These are phyloP conservation scores for Penicillium capsulatum DNA, from an alignment of 2,329 filamentous ascomycete species.

Conservation along the genomic window DNA sequence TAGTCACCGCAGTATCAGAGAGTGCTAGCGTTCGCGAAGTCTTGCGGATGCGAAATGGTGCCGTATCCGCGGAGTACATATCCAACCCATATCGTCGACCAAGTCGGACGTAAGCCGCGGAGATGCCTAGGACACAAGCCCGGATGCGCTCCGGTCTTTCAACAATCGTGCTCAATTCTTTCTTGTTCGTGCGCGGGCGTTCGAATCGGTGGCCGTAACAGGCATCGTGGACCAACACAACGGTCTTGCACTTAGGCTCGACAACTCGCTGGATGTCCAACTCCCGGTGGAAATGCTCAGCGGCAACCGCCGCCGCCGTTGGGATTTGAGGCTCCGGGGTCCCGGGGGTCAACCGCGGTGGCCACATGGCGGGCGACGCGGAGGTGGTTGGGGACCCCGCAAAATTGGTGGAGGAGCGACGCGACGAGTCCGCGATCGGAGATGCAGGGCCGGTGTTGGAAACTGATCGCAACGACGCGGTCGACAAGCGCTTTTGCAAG, in stretches of 20 bases:
- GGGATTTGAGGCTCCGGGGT: constrained; percentile 23
- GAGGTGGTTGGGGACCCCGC: constrained; percentile 23
- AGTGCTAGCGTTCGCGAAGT: constrained; percentile 69
- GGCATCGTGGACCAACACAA: constrained; percentile 85
- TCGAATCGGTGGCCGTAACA: constrained; percentile 94
- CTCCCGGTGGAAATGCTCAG: constrained; percentile 66
- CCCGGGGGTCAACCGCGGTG: constrained; percentile 23
- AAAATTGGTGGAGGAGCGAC: constrained; percentile 33
- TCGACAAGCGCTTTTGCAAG: constrained; percentile 39
- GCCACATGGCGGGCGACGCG: constrained; percentile 25
- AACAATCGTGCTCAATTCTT: constrained; percentile 72
- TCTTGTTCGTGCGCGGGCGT: constrained; percentile 70
- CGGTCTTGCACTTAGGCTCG: constrained; percentile 53
- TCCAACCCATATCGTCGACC: constrained; percentile 74
- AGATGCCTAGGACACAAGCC: constrained; percentile 75
- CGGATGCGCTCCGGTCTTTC: constrained; percentile 89
- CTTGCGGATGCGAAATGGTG: constrained; percentile 81
- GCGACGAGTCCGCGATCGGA: constrained; percentile 30
- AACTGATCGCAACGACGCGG: constrained; percentile 36
- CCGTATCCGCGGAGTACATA: constrained; percentile 59
- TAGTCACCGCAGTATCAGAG: constrained; percentile 72
- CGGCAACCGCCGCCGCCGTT: constrained; percentile 59
- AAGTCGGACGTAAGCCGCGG: constrained; percentile 84
- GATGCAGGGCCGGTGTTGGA: constrained; percentile 28
- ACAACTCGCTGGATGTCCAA: constrained; percentile 57